A percentile compares a stretch with the other conserved stretches of the same genome.
Conservation (phyloP, 768 basidiomycete genomes). For the Serendipita sp. region DNA sequence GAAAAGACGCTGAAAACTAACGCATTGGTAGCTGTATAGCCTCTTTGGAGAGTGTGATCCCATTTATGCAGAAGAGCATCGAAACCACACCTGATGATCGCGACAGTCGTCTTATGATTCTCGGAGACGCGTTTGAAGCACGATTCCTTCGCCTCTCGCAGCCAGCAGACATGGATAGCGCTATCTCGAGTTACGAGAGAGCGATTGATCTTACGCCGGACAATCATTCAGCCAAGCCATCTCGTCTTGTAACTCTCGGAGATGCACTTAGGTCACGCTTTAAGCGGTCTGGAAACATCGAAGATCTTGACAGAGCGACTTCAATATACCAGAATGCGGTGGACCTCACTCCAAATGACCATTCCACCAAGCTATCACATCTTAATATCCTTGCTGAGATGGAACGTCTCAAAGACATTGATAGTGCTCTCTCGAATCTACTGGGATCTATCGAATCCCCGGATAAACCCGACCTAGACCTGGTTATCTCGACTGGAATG, state of each 20-base stretch:
- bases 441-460: no score
- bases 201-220: slow-evolving; percentile 8
- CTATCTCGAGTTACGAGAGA: slow-evolving; percentile 2
- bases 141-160: slow-evolving; percentile 9
- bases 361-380: no score
- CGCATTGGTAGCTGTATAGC: no score
- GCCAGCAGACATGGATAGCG: slow-evolving; percentile 9
- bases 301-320: slow-evolving; percentile 5
- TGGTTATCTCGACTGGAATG: no score
- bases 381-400: no score
- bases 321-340: slow-evolving; percentile 1
- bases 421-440: no score
- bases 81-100: no score
- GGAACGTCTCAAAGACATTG: no score
- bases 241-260: slow-evolving; percentile 3
- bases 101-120: background rate
- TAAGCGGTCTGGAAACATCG: slow-evolving; percentile 3
- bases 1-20: no score
- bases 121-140: background rate
- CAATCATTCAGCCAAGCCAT: slow-evolving; percentile 1
- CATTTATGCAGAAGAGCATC: no score
- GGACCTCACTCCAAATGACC: background rate
- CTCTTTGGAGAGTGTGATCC: no score
- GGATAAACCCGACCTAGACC: no score
- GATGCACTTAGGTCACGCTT: slow-evolving; percentile 1